Evolutionary conservation across 768 basidiomycete species (phyloP), one percentile per base, ranked within the genome.

Genomic region (Phlebiopsis flavidoalba): DNA sequence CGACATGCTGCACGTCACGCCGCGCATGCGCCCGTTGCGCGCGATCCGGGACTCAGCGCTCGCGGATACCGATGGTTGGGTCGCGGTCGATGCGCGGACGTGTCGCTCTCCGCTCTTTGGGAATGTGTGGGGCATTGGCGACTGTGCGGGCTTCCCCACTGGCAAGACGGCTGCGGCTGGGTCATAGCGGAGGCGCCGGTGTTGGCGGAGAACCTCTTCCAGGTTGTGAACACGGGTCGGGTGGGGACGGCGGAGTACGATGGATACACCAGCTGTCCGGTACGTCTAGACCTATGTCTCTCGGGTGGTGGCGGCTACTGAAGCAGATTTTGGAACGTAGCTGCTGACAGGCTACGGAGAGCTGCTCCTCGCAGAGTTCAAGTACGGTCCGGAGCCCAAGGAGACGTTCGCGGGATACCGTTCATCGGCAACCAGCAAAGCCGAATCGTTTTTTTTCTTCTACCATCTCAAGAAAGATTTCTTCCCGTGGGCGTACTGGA

Each of bases 131-230:
- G 81, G 92, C 7, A 69, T 98, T 11, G 96, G 96, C n/a, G 96
- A 99, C 70, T 91, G 90, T 67, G 90, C 92, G 22, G 91, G 87
- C 36, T 74, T 97, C 26, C 96, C 96, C 7, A 98, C 94, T 24
- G 93, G 91, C 72, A 99, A 96, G 80, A 99, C 96, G 0, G 93
- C 91, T 0, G 95, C 96, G 14, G 96, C 95, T 5, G n/a, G 5
- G 89, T 98, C 67, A 93, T 91, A 2, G 85, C 85, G 0, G 93
- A 99, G 73, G 87, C 91, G 0, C 96, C 96, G 12, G 88, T 99
- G 5, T 80, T 98, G 49, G 83, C 88, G 0, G 91, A 98, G 74
- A 98, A 98, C 74, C 71, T 98, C 40, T 88, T 85, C 72, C 85
- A 85, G 26, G 75, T 89, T 33, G 75, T 93, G 71, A 83, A 89